These are phyloP conservation scores for Tetrahymena malaccensis DNA, from an alignment of 73 alveolate genomes.

Conservation along the genomic window DNA sequence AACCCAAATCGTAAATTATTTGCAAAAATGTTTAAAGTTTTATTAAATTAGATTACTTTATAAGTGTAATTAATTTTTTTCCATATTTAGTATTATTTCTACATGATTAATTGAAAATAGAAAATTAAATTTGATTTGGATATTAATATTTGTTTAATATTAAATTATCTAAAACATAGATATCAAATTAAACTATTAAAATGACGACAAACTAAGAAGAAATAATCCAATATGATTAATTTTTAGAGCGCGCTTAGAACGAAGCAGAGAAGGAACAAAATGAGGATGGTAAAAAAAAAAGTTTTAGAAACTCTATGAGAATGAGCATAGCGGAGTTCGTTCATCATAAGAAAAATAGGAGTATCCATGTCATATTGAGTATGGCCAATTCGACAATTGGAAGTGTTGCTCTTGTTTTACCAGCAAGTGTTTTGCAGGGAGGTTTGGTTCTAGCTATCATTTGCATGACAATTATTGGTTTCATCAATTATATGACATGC, in stretches of 20 bases:
- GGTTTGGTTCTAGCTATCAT: not conserved
- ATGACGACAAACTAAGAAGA: not conserved
- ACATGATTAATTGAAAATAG: not conserved
- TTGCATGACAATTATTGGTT: not conserved
- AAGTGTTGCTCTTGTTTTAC: not conserved
- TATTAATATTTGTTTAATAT: not conserved
- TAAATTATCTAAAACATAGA: not conserved
- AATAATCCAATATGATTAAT: not conserved
- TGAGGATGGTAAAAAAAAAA: not conserved
- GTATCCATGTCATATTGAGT: not conserved
- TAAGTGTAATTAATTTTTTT: too few species aligned
- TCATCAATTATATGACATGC: not conserved
- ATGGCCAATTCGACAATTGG: not conserved
- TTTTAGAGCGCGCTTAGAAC: not conserved
- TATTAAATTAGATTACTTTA: not conserved
- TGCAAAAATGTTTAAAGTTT: not conserved
- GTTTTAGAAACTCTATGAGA: not conserved
- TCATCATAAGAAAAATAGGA: not conserved
- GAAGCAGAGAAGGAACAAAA: not conserved
- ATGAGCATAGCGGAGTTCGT: not conserved
- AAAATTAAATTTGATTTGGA: not conserved
- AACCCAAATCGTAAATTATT: not conserved
- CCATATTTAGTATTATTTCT: not conserved
- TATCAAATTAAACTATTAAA: not conserved
- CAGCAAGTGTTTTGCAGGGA: not conserved